Conservation (phyloP, 345 rosid species). For the Citrus maxima region DNA sequence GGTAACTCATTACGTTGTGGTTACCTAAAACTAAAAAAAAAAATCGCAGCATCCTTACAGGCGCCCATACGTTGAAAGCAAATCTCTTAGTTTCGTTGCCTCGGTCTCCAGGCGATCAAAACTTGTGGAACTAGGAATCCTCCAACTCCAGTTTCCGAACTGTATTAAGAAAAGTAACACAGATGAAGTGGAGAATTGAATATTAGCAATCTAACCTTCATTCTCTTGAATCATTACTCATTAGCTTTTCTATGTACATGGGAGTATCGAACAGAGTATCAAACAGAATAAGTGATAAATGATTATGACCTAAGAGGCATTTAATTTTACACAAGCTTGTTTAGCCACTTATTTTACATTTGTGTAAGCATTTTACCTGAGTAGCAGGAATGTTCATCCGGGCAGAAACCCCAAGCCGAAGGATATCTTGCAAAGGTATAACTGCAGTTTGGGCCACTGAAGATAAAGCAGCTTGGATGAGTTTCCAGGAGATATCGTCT, state of each 20-base stretch:
- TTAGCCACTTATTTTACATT: background rate
- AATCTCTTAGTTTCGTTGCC: constrained; percentile 44
- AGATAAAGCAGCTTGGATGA: constrained; percentile 60
- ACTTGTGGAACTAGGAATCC: constrained; percentile 61
- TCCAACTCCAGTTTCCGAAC: constrained; percentile 95
- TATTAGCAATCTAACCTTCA: background rate
- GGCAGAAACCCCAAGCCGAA: constrained; percentile 73
- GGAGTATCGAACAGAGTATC: too few species aligned
- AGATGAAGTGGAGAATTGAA: background rate
- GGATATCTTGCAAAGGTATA: constrained; percentile 90
- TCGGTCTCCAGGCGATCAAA: constrained; percentile 59
- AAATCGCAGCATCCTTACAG: constrained; percentile 15
- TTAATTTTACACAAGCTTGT: background rate
- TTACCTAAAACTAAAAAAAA: background rate
- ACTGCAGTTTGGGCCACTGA: constrained; percentile 76
- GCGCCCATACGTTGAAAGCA: constrained; percentile 67
- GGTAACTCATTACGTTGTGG: background rate
- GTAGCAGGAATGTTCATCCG: constrained; percentile 96
- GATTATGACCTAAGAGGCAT: background rate
- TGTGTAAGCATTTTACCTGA: constrained; percentile 35
- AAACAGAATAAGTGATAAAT: background rate
- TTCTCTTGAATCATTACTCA: background rate
- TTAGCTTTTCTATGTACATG: background rate
- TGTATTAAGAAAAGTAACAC: constrained; percentile 19
- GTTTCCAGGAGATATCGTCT: constrained; percentile 57